phyloP scores from a whole-genome alignment of 208 protist genomes.

The Trichomonas tenax region DNA sequence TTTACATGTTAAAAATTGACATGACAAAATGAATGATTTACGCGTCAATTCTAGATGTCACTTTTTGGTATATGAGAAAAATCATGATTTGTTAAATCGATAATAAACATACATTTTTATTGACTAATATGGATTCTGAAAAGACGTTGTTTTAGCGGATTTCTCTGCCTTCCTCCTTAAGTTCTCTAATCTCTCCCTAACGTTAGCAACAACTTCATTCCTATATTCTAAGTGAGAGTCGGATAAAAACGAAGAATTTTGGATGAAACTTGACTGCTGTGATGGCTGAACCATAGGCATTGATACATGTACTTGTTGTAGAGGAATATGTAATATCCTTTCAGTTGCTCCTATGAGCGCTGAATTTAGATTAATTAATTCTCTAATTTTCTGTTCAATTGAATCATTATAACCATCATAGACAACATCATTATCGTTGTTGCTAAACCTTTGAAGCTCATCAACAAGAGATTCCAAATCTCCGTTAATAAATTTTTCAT shows the following conservation, averaged over 20 bases:
- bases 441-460: not conserved
- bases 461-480: not conserved
- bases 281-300: not conserved
- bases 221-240: not conserved
- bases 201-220: not conserved
- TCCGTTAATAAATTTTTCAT: not conserved
- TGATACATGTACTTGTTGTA: not conserved
- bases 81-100: too few species aligned
- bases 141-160: not conserved
- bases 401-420: not conserved
- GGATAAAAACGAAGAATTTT: not conserved
- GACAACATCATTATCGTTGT: not conserved
- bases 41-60: too few species aligned
- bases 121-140: not conserved
- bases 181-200: not conserved
- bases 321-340: not conserved
- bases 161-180: not conserved
- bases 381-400: not conserved
- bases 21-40: too few species aligned
- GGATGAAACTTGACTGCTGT: not conserved
- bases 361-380: not conserved
- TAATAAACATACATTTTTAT: too few species aligned
- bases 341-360: not conserved
- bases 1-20: too few species aligned
- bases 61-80: too few species aligned